Conservation (phyloP, 495 filamentous ascomycete species). For the Terfezia claveryi region DNA sequence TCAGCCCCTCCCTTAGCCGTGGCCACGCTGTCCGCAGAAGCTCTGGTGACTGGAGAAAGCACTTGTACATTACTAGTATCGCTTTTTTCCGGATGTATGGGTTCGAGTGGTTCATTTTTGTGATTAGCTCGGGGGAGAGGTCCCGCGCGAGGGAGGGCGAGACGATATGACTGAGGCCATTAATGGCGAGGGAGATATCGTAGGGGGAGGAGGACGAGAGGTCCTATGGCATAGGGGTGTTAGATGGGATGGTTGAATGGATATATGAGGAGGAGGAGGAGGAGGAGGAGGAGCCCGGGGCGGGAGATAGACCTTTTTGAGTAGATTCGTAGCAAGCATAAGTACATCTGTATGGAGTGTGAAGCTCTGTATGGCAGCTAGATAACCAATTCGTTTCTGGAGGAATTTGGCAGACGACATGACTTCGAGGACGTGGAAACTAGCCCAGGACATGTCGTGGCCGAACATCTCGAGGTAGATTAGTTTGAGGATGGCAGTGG, state of each 20-base stretch:
- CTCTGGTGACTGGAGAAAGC: slow-evolving; percentile 86
- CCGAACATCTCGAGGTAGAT: slow-evolving; percentile 98
- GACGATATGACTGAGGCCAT: slow-evolving; percentile 74
- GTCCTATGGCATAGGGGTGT: slow-evolving; percentile 32
- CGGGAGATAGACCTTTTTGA: slow-evolving; percentile 55
- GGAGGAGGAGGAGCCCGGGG: background rate
- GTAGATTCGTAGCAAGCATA: slow-evolving; percentile 88
- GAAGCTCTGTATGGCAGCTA: slow-evolving; percentile 93
- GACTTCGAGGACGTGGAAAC: slow-evolving; percentile 93
- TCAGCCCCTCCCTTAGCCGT: slow-evolving; percentile 79
- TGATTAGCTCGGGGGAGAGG: slow-evolving; percentile 61
- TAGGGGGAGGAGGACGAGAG: slow-evolving; percentile 49
- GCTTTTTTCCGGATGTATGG: slow-evolving; percentile 80
- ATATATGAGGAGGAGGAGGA: background rate
- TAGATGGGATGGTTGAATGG: background rate
- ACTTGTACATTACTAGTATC: slow-evolving; percentile 72
- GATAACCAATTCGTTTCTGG: slow-evolving; percentile 85
- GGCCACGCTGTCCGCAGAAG: slow-evolving; percentile 84
- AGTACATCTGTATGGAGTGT: slow-evolving; percentile 86
- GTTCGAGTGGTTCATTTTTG: slow-evolving; percentile 66
- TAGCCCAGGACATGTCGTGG: slow-evolving; percentile 98
- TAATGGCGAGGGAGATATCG: slow-evolving; percentile 63
- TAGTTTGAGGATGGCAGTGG: slow-evolving; percentile 81
- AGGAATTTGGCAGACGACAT: slow-evolving; percentile 90
- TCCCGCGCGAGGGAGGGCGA: slow-evolving; percentile 79